Percentiles rank a stretch among this genome's conserved stretches.
These are phyloP conservation scores for Phymatotrichopsis omnivora DNA, from an alignment of 2,329 filamentous ascomycete species.

Conservation along the genomic window DNA sequence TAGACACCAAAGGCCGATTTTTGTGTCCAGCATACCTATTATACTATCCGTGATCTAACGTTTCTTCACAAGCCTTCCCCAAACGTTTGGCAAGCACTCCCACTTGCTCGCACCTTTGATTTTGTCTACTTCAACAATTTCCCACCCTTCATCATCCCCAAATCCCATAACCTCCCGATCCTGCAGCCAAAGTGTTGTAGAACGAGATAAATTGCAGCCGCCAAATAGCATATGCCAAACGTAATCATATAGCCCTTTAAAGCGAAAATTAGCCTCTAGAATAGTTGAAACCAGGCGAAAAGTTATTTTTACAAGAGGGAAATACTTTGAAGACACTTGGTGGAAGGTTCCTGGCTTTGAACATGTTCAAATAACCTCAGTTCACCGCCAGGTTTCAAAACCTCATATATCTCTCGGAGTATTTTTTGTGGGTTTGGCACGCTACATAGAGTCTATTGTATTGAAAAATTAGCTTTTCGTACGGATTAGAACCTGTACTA, in stretches of 20 bases:
- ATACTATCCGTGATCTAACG: too few relatives aligned
- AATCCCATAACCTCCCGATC: slow-evolving; percentile 14
- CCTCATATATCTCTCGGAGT: slow-evolving; percentile 1
- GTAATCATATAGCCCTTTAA: slow-evolving; percentile 12
- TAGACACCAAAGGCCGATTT: too few relatives aligned
- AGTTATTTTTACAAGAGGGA: background rate
- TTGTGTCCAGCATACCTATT: too few relatives aligned
- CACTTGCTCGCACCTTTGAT: slow-evolving; percentile 10
- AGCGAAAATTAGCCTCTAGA: background rate
- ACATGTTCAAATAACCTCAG: slow-evolving; percentile 15
- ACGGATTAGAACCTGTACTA: too few relatives aligned
- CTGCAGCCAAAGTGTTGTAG: slow-evolving; percentile 5
- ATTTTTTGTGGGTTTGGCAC: background rate
- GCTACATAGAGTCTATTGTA: slow-evolving; percentile 1
- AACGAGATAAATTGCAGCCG: slow-evolving; percentile 9
- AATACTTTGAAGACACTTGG: slow-evolving; percentile 8
- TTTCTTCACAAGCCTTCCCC: slow-evolving; percentile 9
- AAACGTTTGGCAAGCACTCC: background rate
- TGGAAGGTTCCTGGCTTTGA: slow-evolving; percentile 1
- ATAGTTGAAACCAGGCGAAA: background rate
- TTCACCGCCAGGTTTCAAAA: slow-evolving; percentile 11
- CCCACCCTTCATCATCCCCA: slow-evolving; percentile 6
- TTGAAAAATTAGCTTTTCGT: background rate
- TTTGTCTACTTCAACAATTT: slow-evolving; percentile 7
- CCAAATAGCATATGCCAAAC: slow-evolving; percentile 13